Evolutionary conservation across 2,329 filamentous ascomycete species (phyloP).

Genomic region (Scytalidium lignicola): DNA sequence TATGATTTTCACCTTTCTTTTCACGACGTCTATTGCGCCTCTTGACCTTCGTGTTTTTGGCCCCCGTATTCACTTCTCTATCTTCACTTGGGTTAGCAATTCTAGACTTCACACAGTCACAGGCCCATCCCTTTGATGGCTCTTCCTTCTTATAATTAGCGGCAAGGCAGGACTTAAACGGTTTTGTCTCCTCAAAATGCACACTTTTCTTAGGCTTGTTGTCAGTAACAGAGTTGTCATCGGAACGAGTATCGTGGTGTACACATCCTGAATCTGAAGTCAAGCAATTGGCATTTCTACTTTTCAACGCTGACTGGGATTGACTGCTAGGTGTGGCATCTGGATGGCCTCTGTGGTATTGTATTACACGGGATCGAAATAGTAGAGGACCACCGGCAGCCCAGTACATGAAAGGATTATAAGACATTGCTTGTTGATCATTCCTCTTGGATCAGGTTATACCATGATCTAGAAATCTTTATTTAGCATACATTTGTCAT

Average conservation of each 20-base stretch:
- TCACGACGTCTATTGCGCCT: too few species aligned
- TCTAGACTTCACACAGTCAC: not conserved
- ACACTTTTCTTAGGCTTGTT: not conserved
- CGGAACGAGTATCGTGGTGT: not conserved
- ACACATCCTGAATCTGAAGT: not conserved
- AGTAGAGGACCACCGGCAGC: not conserved
- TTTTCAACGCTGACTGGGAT: not conserved
- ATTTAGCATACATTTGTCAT: too few species aligned
- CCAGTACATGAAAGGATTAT: not conserved
- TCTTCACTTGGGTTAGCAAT: too few species aligned
- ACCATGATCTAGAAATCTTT: too few species aligned
- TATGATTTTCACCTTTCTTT: too few species aligned
- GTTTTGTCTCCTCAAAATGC: not conserved
- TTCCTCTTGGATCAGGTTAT: too few species aligned
- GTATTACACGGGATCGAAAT: not conserved
- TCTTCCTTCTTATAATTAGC: not conserved
- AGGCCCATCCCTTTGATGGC: not conserved
- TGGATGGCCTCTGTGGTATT: not conserved
- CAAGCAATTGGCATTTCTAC: not conserved
- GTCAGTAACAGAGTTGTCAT: not conserved
- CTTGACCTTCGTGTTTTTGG: too few species aligned
- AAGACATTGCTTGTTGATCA: not conserved
- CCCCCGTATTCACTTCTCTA: too few species aligned
- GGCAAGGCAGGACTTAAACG: too few species aligned
- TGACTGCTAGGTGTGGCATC: not conserved